A percentile compares a stretch with the other conserved stretches of the same genome.
Evolutionary conservation across 345 rosid genomes (phyloP).

Genomic region (Brassica cretica): DNA sequence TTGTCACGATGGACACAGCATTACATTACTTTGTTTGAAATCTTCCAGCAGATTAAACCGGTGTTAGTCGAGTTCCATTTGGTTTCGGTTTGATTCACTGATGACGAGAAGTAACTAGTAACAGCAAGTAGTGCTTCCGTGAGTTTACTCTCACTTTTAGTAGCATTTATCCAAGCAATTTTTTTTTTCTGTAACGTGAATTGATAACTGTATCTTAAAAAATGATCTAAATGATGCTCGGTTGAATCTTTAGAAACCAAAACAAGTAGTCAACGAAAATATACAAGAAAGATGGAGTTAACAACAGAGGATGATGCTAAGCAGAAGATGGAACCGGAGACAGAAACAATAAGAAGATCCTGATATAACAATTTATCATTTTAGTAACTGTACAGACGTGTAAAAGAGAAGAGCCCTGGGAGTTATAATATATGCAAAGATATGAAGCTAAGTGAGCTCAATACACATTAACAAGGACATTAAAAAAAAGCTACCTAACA

Average conservation of each 20-base stretch:
- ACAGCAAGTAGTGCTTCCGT: background rate
- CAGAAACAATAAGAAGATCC: slow-evolving; percentile 6
- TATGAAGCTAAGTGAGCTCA: slow-evolving; percentile 12
- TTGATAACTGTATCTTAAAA: background rate
- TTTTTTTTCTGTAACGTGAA: background rate
- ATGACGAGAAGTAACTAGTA: background rate
- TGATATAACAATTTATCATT: slow-evolving; percentile 8
- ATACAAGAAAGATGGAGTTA: background rate
- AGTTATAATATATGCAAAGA: slow-evolving; percentile 22
- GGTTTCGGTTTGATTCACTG: slow-evolving; percentile 7
- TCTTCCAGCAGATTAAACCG: slow-evolving; percentile 14
- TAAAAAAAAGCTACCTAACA: slow-evolving; percentile 11
- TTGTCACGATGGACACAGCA: slow-evolving; percentile 29
- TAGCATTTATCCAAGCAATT: background rate
- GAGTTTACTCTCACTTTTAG: background rate
- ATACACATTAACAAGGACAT: background rate
- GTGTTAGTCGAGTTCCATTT: background rate
- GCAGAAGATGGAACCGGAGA: background rate
- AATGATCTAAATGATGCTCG: background rate
- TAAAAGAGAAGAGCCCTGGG: slow-evolving; percentile 8
- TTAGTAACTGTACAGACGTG: slow-evolving; percentile 3
- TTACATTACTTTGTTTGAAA: slow-evolving; percentile 12
- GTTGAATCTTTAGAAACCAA: background rate
- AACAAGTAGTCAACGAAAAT: background rate
- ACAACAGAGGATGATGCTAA: background rate